Evolutionary conservation across 73 alveolate genomes (phyloP).

Genomic region (Tetrahymena elliotti): DNA sequence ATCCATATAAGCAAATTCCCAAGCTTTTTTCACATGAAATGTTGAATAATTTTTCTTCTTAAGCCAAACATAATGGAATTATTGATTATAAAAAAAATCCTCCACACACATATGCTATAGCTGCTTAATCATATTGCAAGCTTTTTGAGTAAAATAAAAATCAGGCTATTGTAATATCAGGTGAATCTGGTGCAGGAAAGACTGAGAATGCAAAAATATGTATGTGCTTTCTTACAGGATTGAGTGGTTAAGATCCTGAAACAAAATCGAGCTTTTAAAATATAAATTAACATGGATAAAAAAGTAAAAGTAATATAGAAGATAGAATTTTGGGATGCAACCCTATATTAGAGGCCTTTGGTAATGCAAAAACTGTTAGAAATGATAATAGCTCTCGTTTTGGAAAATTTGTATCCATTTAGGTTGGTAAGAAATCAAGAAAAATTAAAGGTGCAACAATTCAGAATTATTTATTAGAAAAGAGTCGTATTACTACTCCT

Average conservation of each 20-base stretch:
- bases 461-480: slow-evolving; percentile 81
- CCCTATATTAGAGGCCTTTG: slow-evolving; percentile 92
- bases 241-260: neutral
- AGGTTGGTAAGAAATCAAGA: slow-evolving; percentile 54
- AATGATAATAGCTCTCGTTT: slow-evolving; percentile 88
- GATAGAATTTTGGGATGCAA: slow-evolving; percentile 81
- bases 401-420: slow-evolving; percentile 84
- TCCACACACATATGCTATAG: slow-evolving; percentile 90
- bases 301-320: slow-evolving; percentile 37
- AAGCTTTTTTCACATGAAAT: slow-evolving; percentile 62
- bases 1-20: slow-evolving; percentile 83
- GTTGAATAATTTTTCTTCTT: slow-evolving; percentile 8
- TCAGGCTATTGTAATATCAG: slow-evolving; percentile 94
- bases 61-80: slow-evolving; percentile 17
- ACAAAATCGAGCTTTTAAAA: neutral
- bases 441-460: slow-evolving; percentile 81
- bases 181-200: slow-evolving; percentile 99
- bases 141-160: slow-evolving; percentile 67
- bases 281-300: neutral
- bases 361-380: slow-evolving; percentile 93
- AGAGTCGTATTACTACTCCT: slow-evolving; percentile 72
- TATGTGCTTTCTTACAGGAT: slow-evolving; percentile 75
- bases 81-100: slow-evolving; percentile 41
- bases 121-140: slow-evolving; percentile 77
- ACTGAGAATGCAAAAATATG: slow-evolving; percentile 97